A percentile compares a stretch with the other conserved stretches of the same genome.
These are phyloP conservation scores for Prunus yedoensis DNA, from an alignment of 331 rosid species.

Conservation along the genomic window DNA sequence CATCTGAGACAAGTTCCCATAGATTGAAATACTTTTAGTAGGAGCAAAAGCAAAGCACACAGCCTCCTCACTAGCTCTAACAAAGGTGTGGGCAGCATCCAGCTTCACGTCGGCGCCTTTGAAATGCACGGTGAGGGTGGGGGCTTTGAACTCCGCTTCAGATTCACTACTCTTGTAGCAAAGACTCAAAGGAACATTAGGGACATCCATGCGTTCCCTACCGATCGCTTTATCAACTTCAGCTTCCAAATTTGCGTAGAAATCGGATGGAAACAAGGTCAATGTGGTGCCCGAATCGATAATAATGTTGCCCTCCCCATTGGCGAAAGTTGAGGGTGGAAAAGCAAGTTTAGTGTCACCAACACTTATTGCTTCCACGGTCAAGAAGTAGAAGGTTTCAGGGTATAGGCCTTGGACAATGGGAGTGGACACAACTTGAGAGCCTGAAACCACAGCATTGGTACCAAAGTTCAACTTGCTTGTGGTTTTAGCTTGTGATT, in stretches of 20 bases:
- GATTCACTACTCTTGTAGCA: too few relatives aligned
- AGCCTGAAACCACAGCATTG: background rate
- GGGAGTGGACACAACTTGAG: conserved; percentile 2
- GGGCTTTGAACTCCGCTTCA: background rate
- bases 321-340: background rate
- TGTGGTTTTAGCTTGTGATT: rapidly evolving
- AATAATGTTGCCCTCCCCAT: conserved; percentile 30
- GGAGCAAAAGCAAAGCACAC: conserved; percentile 40
- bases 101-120: conserved; percentile 24
- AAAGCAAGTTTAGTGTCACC: conserved; percentile 9
- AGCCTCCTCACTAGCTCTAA: background rate
- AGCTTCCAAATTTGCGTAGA: conserved; percentile 18
- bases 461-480: conserved; percentile 1
- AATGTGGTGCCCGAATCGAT: conserved; percentile 66
- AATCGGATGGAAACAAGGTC: background rate
- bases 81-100: conserved; percentile 22
- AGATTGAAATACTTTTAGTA: background rate
- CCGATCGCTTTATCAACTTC: background rate
- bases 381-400: conserved; percentile 25
- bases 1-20: conserved; percentile 37
- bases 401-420: background rate
- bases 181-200: background rate
- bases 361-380: conserved; percentile 38
- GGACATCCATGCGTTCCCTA: background rate
- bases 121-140: conserved; percentile 33